Base-by-base conservation (phyloP, 2,329 filamentous ascomycete genomes). In the Xylaria sp. region DNA sequence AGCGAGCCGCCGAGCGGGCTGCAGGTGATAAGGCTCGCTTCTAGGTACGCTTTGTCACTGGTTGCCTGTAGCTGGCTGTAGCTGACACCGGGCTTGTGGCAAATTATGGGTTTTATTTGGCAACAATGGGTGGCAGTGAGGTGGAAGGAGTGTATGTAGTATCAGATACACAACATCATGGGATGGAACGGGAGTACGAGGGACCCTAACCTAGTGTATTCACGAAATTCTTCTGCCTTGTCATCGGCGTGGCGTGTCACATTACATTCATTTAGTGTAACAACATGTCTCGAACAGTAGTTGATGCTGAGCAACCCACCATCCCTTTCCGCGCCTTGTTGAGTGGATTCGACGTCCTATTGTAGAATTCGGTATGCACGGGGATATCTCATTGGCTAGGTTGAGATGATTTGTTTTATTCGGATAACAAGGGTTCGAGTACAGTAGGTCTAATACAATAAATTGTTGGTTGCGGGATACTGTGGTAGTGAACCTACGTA, bases 1-100 rank as follows among this genome's bases (percentile, higher is more conserved):
- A 70, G 43, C 62, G 83, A 74, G 86, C 85, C 23, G 60, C 57
- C 66, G 85, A 70, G 43, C 62, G 83, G 74, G 86, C 85, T 31
- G 60, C 57, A 67, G 87, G 88, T 74, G 92, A 95, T 78, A 96
- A 96, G 92, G 91, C 94, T 91, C 92, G 92, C 88, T 85, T 88
- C 80, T 89, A 82, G 85, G 75, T 78, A 4, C 43, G 17, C 69
- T 59, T 55, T 65, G n/a, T 71, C 76, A 73, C 72, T 42, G 21
- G 19, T n/a, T 8, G 61, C 70, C 63, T 57, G 74, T 71, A 66
- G 68, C 68, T n/a, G 73, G 63, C 65, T 65, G 70, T 69, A 50
- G 51, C 9, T 45, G 42, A 37, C 43, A 61, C 35, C 15, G 6
- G 45, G 31, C 25, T 14, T 38, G 51, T 19, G 55, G 52, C 47